Conservation (phyloP, 1,284 basidiomycete species). For the Flammula alnicola region DNA sequence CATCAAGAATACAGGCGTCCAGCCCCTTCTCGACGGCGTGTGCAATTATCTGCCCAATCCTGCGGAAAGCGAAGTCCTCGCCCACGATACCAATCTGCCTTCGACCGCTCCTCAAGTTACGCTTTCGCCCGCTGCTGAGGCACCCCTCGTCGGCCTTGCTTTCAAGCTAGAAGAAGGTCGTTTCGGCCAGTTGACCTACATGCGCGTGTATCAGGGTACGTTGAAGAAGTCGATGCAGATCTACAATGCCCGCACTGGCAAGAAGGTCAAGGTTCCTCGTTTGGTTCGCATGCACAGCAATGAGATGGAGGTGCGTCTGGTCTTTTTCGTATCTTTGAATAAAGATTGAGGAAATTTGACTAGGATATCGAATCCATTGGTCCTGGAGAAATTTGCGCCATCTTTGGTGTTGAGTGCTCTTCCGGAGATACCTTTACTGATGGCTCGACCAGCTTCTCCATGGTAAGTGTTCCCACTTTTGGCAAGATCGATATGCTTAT, state of each 20-base stretch:
- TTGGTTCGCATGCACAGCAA: conserved; percentile 98
- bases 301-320: conserved; percentile 92
- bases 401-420: conserved; percentile 99
- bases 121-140: conserved; percentile 80
- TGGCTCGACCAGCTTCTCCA: conserved; percentile 84
- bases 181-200: conserved; percentile 98
- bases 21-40: conserved; percentile 93
- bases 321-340: background rate
- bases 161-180: conserved; percentile 99
- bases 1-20: conserved; percentile 97
- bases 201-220: conserved; percentile 98
- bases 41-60: conserved; percentile 96
- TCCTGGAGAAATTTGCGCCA: conserved; percentile 99
- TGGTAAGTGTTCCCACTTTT: conserved; percentile 58
- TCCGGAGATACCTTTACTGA: conserved; percentile 99
- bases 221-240: conserved; percentile 87
- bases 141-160: conserved; percentile 92
- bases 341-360: background rate
- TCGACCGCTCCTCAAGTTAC: conserved; percentile 70
- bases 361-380: conserved; percentile 93
- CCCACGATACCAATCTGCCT: conserved; percentile 83
- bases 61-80: conserved; percentile 78
- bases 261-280: conserved; percentile 96
- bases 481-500: background rate
- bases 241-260: conserved; percentile 94